Evolutionary conservation across 75 land plant genomes (phyloP).

Genomic region (Pseudotsuga menziesii): DNA sequence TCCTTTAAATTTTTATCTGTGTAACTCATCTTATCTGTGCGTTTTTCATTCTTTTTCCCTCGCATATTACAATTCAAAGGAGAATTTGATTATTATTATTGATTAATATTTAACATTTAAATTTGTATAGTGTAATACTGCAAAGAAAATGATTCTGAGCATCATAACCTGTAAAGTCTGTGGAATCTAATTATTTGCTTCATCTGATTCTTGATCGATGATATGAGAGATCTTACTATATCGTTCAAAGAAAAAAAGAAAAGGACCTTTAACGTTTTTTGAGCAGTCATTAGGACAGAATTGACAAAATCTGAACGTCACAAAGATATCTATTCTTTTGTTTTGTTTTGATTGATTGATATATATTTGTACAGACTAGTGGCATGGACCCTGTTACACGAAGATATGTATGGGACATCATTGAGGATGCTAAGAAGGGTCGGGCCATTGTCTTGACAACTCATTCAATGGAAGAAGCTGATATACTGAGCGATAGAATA

Average conservation of each 20-base stretch:
- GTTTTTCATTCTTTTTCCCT: neutral
- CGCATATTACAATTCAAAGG: neutral
- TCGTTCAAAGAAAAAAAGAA: neutral
- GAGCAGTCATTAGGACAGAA: no score
- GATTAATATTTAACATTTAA: neutral
- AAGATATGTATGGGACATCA: slow-evolving; percentile 34
- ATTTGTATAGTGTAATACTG: neutral
- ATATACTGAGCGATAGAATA: slow-evolving; percentile 26
- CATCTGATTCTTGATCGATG: neutral
- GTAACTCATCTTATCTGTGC: neutral
- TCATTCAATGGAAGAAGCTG: slow-evolving; percentile 42
- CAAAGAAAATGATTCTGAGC: neutral
- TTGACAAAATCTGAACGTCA: no score
- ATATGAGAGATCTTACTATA: neutral
- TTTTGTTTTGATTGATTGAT: neutral
- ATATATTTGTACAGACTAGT: slow-evolving; percentile 18
- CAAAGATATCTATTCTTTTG: neutral
- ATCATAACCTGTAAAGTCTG: neutral
- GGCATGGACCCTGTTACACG: slow-evolving; percentile 35
- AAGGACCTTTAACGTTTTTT: no score
- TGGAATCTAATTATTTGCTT: neutral
- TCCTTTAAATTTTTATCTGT: no score
- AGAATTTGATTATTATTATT: neutral
- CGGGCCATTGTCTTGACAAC: slow-evolving; percentile 28
- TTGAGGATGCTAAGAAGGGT: slow-evolving; percentile 21